Evolutionary conservation across 129 eudicot genomes (phyloP).

Genomic region (Tagetes patula): DNA sequence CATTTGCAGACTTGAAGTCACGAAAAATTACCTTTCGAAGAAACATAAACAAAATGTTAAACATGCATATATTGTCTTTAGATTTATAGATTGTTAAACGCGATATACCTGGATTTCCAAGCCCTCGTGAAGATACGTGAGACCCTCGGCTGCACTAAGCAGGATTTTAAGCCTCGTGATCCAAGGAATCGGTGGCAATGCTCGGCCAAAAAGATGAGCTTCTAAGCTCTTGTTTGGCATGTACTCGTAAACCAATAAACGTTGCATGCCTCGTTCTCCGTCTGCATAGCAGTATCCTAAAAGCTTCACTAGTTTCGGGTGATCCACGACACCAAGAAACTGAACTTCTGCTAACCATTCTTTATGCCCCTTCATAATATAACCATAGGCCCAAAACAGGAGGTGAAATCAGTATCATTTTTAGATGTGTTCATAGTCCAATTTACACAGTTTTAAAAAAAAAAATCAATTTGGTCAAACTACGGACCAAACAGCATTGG

Average conservation of each 20-base stretch:
- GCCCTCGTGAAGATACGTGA: conserved; percentile 71
- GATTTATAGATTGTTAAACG: background rate
- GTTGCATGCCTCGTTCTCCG: conserved; percentile 80
- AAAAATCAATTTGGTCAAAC: no score
- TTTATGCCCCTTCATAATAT: conserved; percentile 65
- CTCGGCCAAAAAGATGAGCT: conserved; percentile 60
- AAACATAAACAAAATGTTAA: background rate
- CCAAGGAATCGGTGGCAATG: conserved; percentile 57
- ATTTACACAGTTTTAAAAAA: no score
- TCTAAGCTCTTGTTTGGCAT: conserved; percentile 78
- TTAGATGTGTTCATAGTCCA: no score
- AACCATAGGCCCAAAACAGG: background rate
- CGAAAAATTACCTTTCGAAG: conserved; percentile 63
- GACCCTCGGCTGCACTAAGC: conserved; percentile 76
- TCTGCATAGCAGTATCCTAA: conserved; percentile 73
- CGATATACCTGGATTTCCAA: conserved; percentile 61
- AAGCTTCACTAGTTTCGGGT: conserved; percentile 86
- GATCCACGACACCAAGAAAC: conserved; percentile 71
- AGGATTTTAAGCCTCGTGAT: conserved; percentile 55
- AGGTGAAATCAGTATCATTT: no score
- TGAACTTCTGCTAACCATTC: conserved; percentile 90
- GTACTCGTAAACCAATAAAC: conserved; percentile 72
- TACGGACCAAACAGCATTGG: no score
- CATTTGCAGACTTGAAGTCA: conserved; percentile 76
- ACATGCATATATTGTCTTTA: background rate